A percentile compares a stretch with the other conserved stretches of the same genome.
Evolutionary conservation across 2,329 filamentous ascomycete genomes (phyloP).

Genomic region (Colletotrichum lindemuthianum): DNA sequence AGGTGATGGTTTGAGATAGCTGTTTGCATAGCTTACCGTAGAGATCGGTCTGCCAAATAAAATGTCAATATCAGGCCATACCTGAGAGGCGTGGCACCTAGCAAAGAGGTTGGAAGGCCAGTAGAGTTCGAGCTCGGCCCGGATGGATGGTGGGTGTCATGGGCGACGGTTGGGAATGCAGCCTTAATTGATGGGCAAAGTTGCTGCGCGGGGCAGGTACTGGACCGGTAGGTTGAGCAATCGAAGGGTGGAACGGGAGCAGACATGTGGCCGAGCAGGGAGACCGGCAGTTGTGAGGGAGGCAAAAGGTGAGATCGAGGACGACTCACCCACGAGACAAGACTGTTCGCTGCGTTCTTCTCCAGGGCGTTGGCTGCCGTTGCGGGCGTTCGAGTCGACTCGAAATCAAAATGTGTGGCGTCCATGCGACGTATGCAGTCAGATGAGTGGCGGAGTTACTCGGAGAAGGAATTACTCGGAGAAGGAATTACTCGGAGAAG

Average conservation of each 20-base stretch:
- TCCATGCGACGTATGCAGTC: no score
- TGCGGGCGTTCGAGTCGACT: no score
- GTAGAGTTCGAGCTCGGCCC: conserved; percentile 25
- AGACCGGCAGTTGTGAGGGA: neutral
- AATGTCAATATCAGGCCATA: conserved; percentile 30
- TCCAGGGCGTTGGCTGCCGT: no score
- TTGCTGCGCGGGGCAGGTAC: conserved; percentile 16
- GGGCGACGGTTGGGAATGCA: conserved; percentile 27
- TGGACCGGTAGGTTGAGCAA: neutral
- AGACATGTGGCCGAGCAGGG: conserved; percentile 31
- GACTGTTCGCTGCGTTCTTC: no score
- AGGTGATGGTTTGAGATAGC: conserved; percentile 33
- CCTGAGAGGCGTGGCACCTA: conserved; percentile 17
- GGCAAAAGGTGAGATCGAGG: neutral
- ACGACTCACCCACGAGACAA: no score
- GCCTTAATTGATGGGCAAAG: conserved; percentile 29
- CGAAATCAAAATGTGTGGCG: no score
- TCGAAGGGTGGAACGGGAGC: neutral
- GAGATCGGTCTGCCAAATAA: conserved; percentile 35
- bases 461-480: no score
- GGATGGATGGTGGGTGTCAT: conserved; percentile 12
- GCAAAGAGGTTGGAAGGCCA: conserved; percentile 5
- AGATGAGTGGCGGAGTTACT: no score
- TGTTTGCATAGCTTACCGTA: conserved; percentile 23
- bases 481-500: no score